Evolutionary conservation across 2,329 filamentous ascomycete genomes (phyloP), one percentile per base, ranked within the genome.

Genomic region (Diaporthe caulivora): DNA sequence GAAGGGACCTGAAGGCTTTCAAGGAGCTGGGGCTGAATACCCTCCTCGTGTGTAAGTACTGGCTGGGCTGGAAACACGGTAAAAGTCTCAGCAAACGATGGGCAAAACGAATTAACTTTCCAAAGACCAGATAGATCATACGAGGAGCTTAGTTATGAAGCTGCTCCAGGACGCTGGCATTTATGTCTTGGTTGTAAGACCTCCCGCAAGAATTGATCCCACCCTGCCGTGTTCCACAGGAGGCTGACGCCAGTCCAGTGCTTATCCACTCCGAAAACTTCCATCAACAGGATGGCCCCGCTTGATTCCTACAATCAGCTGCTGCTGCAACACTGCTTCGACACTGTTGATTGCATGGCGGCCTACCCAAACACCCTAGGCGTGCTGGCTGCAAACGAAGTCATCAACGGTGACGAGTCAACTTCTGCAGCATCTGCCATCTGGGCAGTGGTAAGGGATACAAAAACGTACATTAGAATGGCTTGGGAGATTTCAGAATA

Each of bases 301-400:
- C 62, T 60, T 29, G 71, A 71, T 3, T 75, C 75, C 10, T 78
- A 79, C 74, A 77, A 54, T 13, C 10, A 31, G 37, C 13, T 31
- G 7, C 31, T 76, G 5, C 42, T 76, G 54, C 49, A 62, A 5
- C 15, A 57, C 24, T 77, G 58, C 71, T 79, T 81, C 72, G 64
- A 71, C n/a, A 72, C 70, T 9, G 53, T 80, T 21, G 78, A 80
- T 60, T 71, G 64, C 31, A 73, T 81, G 75, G 70, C 77, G 6
- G 69, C 54, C 8, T 80, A 81, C 62, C 42, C 71, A 49, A 81
- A 81, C 65, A 78, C 77, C 2, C 73, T 81, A 2, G 79, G 79
- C 24, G 49, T 79, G 24, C 24, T 78, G 55, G 67, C 76, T n/a
- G 75, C 76, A 10, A 75, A 73, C 62, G 73, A 76, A 54, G 54